These are phyloP conservation scores for Didymella keratinophila DNA, from an alignment of 2,329 filamentous ascomycete species.

Conservation along the genomic window DNA sequence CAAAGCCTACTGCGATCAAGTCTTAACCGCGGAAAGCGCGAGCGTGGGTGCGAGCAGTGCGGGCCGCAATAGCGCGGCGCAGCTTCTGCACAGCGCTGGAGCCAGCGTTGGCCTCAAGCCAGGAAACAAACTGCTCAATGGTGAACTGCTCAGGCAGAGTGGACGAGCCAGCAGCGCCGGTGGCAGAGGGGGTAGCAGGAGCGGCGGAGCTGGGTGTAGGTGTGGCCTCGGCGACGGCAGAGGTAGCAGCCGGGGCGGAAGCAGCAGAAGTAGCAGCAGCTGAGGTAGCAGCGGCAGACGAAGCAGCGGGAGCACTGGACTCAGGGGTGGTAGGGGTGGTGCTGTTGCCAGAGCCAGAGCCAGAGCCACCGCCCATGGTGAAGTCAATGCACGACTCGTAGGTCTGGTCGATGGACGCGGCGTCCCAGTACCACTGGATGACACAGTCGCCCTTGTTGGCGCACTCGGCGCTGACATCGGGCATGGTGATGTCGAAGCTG, in stretches of 20 bases:
- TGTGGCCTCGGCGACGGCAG: slow-evolving; percentile 1
- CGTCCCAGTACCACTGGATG: slow-evolving; percentile 71
- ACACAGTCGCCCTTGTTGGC: slow-evolving; percentile 60
- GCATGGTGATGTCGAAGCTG: slow-evolving; percentile 63
- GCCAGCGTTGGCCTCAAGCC: slow-evolving; percentile 41
- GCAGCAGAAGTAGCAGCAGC: slow-evolving; percentile 21
- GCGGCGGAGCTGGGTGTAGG: slow-evolving; percentile 2
- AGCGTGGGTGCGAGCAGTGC: slow-evolving; percentile 35
- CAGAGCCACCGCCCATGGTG: slow-evolving; percentile 48
- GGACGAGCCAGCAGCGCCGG: slow-evolving; percentile 17
- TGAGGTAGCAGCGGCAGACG: slow-evolving; percentile 13
- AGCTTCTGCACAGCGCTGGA: slow-evolving; percentile 33
- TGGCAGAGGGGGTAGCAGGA: slow-evolving; percentile 12
- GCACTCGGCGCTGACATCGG: slow-evolving; percentile 58
- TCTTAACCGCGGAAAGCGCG: slow-evolving; percentile 39
- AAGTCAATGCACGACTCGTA: slow-evolving; percentile 72
- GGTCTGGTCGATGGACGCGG: slow-evolving; percentile 63
- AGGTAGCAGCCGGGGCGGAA: slow-evolving; percentile 12
- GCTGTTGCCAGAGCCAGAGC: slow-evolving; percentile 16
- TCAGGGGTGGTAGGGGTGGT: slow-evolving; percentile 10
- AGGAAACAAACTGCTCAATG: slow-evolving; percentile 44
- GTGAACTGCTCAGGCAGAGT: slow-evolving; percentile 43
- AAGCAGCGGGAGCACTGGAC: slow-evolving; percentile 12
- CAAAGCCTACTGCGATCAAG: background rate
- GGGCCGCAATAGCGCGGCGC: slow-evolving; percentile 35